Evolutionary conservation across 768 basidiomycete species (phyloP), one percentile per base, ranked within the genome.

Genomic region (Tubosaeta brunneosetosa): DNA sequence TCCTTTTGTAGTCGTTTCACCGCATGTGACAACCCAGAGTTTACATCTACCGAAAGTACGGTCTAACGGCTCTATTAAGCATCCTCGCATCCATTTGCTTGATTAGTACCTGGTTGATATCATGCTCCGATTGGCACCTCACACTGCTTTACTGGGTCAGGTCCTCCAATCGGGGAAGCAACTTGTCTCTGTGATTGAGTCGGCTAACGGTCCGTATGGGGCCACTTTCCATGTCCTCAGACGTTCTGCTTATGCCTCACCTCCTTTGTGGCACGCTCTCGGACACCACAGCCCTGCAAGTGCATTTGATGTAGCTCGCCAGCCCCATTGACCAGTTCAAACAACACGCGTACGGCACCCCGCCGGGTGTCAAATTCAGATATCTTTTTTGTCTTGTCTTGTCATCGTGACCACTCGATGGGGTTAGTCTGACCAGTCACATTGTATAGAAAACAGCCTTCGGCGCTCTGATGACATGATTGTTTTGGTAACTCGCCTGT

Each of bases 231-330:
- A 51, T 45, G 44, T 47, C 43, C 55, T 64, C 60, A 31, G 64
- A 26, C 27, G 43, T 47, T 48, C 53, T 58, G 56, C 55, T 50
- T 26, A 49, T 41, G 65, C 65, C 47, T 65, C 57, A 46, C 45
- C 50, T 53, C 55, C 64, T 62, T 65, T 56, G 64, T 65, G 64
- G 64, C 64, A 65, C 65, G 13, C 65, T 57, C 65, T 58, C 6
- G 65, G 62, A 65, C 34, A 56, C 25, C 64, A 67, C 65, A 66
- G 64, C 64, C 55, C 53, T 48, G n/a, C n/a, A 22, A 46, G 50
- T 42, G 14, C 19, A 49, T 60, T 47, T 36, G 40, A 49, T 41
- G n/a, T 22, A 50, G 29, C 25, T 42, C 53, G 16, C 44, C 46
- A 51, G 46, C 45, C 41, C 25, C 49, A 38, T 47, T 36, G 41